Evolutionary conservation across 2,329 filamentous ascomycete species (phyloP).

Genomic region (Calonectria honghensis): DNA sequence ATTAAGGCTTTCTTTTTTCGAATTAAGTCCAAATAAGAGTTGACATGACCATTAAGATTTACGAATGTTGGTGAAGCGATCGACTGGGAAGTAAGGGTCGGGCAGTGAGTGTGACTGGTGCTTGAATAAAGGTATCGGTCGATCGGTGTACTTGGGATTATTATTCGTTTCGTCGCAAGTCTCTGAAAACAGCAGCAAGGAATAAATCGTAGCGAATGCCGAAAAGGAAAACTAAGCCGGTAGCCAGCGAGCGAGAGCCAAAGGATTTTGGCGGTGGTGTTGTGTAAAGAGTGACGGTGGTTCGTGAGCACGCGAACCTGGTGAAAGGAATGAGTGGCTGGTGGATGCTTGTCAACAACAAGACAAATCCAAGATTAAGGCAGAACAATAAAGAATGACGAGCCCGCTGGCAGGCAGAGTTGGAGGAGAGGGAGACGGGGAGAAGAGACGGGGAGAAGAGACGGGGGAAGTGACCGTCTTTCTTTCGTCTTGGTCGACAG

Average conservation of each 20-base stretch:
- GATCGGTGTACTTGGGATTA: slow-evolving; percentile 44
- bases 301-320: slow-evolving; percentile 47
- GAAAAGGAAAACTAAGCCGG: slow-evolving; percentile 42
- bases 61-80: slow-evolving; percentile 38
- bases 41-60: slow-evolving; percentile 51
- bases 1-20: slow-evolving; percentile 37
- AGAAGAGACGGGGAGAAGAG: slow-evolving; percentile 47
- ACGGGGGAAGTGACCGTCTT: slow-evolving; percentile 48
- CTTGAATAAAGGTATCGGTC: slow-evolving; percentile 35
- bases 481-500: slow-evolving; percentile 61
- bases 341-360: slow-evolving; percentile 44
- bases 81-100: slow-evolving; percentile 26
- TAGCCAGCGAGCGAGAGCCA: slow-evolving; percentile 48
- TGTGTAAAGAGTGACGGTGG: slow-evolving; percentile 51
- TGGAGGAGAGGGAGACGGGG: slow-evolving; percentile 46
- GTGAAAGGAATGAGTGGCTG: slow-evolving; percentile 49
- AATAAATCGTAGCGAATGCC: slow-evolving; percentile 41
- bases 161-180: slow-evolving; percentile 51
- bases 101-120: slow-evolving; percentile 29
- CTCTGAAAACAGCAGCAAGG: slow-evolving; percentile 36
- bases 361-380: slow-evolving; percentile 51
- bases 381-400: slow-evolving; percentile 62
- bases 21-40: slow-evolving; percentile 45
- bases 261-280: slow-evolving; percentile 41
- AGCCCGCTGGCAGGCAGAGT: slow-evolving; percentile 73